Base-by-base conservation (phyloP, 108 stramenopile species). In the Asterionellopsis glacialis region DNA sequence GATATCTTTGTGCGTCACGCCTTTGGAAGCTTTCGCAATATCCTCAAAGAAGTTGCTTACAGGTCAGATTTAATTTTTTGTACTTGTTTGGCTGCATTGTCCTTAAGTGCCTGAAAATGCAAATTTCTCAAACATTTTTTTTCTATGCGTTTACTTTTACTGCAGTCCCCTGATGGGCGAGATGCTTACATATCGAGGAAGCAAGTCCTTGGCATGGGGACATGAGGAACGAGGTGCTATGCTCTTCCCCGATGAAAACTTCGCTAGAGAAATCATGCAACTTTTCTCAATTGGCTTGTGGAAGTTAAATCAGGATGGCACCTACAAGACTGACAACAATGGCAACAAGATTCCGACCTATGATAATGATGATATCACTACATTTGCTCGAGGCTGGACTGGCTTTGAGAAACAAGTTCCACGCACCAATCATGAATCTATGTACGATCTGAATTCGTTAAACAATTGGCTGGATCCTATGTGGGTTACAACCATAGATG, bases 201-300 rank as follows among this genome's bases (percentile, higher is more conserved):
- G 65, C 12, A 28, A 27, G 28, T 41, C 40, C 15, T 11, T 42
- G 9, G 58, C 53, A 16, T 48, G 14, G 16, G 24, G 27, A 5
- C 41, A 9, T 18, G 39, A 54, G 19, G 39, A 53, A 38, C 27
- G 51, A 18, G 41, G 63, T 27, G 1, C 15, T 3, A 27, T 64
- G 49, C 44, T 61, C 19, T 76, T 51, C 51, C 78, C 77, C 0
- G 75, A 83, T 44, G 82, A 83, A 58, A 83, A 83, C 50, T 76
- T 66, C 51, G 81, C 74, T 11, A 49, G 74, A 6, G 77, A 82
- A 55, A 53, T 82, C 13, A 79, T 82, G 77, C 77, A 82, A 57
- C 65, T 83, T 22, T 72, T 72, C 52, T 59, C 70, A 25, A 72
- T 74, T 19, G 81, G 82, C 23, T 41, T 81, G 45, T 58, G 66